Evolutionary conservation across 1,284 basidiomycete species (phyloP), one percentile per base, ranked within the genome.

Genomic region (Puccinia hordei): DNA sequence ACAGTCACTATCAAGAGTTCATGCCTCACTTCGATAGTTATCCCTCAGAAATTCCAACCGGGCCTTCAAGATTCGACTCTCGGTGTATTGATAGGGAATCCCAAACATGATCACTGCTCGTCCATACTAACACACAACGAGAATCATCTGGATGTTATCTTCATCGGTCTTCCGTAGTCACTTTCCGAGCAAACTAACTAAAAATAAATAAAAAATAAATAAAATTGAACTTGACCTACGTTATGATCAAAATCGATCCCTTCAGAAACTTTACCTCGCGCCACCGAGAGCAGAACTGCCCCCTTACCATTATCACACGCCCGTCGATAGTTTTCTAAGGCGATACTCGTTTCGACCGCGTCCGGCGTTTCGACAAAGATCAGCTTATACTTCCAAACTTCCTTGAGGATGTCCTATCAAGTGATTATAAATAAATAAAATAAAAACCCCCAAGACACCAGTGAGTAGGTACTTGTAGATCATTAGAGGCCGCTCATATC

Each of bases 31-130:
- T 81, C 96, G 91, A 87, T 98, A 98, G 81, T 95, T 94, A 87
- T 99, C 97, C n/a, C 97, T 90, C 82, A 99, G 89, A 86, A 98
- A 99, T 86, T 99, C 97, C 68, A 99, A 88, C 17, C 97, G 91
- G 49, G 97, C 97, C 84, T 98, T 98, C 82, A 99, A 88, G 79
- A 99, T 99, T 77, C 97, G 91, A 83, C 93, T 96, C 86, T 99
- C 97, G 41, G 97, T 99, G 85, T 99, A 99, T 86, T 99, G 96
- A 41, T 85, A 85, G 1, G 84, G 84, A 30, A 85, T 84, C 8
- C 94, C 97, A 87, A 99, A 99, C 97, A 99, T 99, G 86, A 99
- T 94, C 84, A 99, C 97, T 83, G 97, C 97, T 77, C 97, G 90
- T 9, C 97, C 97, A 85, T 99, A 99, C 85, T 98, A 96, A 86